These are phyloP conservation scores for Diphasiastrum complanatum DNA, from an alignment of 83 land plant genomes.

Conservation along the genomic window DNA sequence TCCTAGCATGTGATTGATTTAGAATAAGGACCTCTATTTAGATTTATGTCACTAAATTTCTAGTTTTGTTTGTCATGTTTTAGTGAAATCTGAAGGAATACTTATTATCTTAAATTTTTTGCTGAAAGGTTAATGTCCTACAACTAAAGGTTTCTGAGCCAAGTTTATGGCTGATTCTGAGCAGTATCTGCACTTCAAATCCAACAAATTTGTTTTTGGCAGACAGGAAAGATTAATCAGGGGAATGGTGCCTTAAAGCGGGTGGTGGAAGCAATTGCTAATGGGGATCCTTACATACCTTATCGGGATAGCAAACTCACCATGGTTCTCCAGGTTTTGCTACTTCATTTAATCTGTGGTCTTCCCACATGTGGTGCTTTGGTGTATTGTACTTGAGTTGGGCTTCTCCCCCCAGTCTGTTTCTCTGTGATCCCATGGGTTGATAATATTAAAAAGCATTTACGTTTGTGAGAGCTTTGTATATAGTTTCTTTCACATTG, in stretches of 20 bases:
- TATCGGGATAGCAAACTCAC: conserved; percentile 96
- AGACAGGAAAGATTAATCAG: conserved; percentile 97
- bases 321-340: conserved; percentile 82
- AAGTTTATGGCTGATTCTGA: neutral
- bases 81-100: no score
- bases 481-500: no score
- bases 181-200: neutral
- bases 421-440: no score
- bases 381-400: neutral
- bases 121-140: neutral
- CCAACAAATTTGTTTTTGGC: conserved; percentile 4
- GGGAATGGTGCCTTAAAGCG: conserved; percentile 88
- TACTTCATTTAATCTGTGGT: neutral
- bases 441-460: no score
- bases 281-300: conserved; percentile 90
- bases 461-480: no score
- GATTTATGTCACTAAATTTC: no score
- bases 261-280: conserved; percentile 96
- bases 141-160: neutral
- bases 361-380: neutral
- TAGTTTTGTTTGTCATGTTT: no score
- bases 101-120: no score
- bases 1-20: no score
- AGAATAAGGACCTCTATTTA: no score
- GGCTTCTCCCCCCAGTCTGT: neutral